Base-by-base conservation (phyloP, 805 yeast species). In the Millerago galiae region DNA sequence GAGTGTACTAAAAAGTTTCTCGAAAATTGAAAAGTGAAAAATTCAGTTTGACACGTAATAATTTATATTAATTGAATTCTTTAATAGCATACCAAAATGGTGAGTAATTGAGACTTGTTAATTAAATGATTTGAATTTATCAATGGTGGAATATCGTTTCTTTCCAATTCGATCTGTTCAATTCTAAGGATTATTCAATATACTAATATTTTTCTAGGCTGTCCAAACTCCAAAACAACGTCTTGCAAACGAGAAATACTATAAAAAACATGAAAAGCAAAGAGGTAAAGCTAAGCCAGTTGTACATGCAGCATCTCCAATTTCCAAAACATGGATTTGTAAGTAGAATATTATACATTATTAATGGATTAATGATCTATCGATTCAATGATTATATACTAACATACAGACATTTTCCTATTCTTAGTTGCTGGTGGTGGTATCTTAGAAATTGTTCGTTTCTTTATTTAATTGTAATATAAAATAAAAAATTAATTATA, bases 381-480 rank as follows among this genome's bases (percentile, higher is more conserved):
- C n/a, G n/a, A n/a, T n/a, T n/a, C n/a, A n/a, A n/a, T n/a, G n/a
- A n/a, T n/a, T n/a, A n/a, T 18, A 17, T 38, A 51, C 56, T 53
- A 52, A 52, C 54, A 35, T 5, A 25, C 45, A 61, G 67, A 63
- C 26, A 63, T 77, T 3, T 65, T 83, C 42, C 71, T 72, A 5
- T 87, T 88, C 59, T 68, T 87, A 50, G 70, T 89, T 11, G 69
- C 82, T 47, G 96, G 96, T 44, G 95, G 95, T 53, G 95, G 90
- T 48, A 47, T 85, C 8, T 68, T 89, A 37, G 93, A 88, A 62
- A 48, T 86, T 34, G 45, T 86, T 25, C 72, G 80, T 49, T 52
- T 73, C 41, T 64, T 79, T 54, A 69, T 81, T 52, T 78, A 60
- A 57, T n/a, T n/a, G 2, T 5, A 18, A 31, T 11, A 29, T 10